Percentiles rank a stretch among this genome's conserved stretches.
Conservation (phyloP, 2,329 filamentous ascomycete species). For the Neofusicoccum ribis region DNA sequence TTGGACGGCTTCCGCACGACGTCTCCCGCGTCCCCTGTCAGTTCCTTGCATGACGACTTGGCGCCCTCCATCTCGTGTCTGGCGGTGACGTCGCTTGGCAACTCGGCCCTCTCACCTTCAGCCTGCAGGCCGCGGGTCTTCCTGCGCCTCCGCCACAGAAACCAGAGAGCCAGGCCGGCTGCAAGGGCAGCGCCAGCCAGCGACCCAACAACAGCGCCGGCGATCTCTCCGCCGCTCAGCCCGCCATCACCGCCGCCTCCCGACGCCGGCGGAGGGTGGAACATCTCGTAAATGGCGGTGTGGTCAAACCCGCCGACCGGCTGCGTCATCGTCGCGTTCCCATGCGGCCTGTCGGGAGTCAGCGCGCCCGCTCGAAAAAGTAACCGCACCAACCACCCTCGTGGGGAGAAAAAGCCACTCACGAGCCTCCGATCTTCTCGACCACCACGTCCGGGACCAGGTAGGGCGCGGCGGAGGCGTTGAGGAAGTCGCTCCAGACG, state of each 20-base stretch:
- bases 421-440: constrained; percentile 15
- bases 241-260: neutral
- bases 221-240: neutral
- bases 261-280: neutral
- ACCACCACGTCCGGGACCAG: constrained; percentile 5
- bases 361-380: neutral
- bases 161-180: no score
- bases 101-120: no score
- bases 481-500: constrained; percentile 21
- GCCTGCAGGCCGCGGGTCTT: no score
- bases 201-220: constrained; percentile 5
- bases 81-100: no score
- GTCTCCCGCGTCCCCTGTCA: no score
- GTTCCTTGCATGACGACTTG: no score
- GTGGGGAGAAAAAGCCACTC: neutral
- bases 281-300: constrained; percentile 15
- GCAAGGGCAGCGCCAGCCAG: no score
- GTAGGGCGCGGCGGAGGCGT: neutral
- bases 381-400: neutral
- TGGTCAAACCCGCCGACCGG: constrained; percentile 14
- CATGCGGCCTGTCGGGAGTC: neutral
- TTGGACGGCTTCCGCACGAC: no score
- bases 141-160: no score
- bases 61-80: no score
- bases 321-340: constrained; percentile 15